A percentile compares a stretch with the other conserved stretches of the same genome.
Evolutionary conservation across 768 basidiomycete species (phyloP).

Genomic region (Trametes cingulata): DNA sequence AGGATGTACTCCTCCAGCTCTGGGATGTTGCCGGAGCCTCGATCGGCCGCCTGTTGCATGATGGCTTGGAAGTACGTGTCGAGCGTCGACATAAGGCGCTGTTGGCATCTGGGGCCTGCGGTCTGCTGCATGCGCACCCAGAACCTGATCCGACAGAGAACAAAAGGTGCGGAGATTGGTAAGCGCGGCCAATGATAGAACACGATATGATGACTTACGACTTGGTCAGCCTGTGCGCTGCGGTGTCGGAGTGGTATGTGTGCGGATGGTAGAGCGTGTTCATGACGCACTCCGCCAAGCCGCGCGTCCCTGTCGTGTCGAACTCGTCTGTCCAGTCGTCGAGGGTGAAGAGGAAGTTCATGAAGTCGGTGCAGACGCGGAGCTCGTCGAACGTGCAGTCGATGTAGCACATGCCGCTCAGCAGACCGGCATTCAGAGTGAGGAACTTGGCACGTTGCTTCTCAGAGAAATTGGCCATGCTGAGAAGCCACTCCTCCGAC

Average conservation of each 20-base stretch:
- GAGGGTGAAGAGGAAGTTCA: conserved; percentile 49
- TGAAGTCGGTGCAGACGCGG: conserved; percentile 66
- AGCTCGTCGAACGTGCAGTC: conserved; percentile 56
- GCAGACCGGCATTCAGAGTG: conserved; percentile 64
- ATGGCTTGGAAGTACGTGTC: conserved; percentile 35
- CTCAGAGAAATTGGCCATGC: conserved; percentile 32
- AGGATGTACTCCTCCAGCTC: conserved; percentile 54
- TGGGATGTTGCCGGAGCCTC: conserved; percentile 27
- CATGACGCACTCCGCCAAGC: conserved; percentile 31
- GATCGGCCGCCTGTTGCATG: conserved; percentile 34
- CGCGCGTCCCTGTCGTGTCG: conserved; percentile 23
- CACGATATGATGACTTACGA: conserved; percentile 17
- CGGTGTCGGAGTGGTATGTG: conserved; percentile 29
- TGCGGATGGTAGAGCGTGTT: conserved; percentile 32
- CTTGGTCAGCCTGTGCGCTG: conserved; percentile 23
- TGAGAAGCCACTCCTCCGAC: conserved; percentile 40
- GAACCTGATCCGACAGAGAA: conserved; percentile 24
- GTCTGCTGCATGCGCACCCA: conserved; percentile 40
- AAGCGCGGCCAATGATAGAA: neutral
- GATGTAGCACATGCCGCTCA: conserved; percentile 66
- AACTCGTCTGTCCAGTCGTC: conserved; percentile 46
- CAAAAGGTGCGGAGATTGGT: conserved; percentile 5
- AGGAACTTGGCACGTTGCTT: conserved; percentile 41
- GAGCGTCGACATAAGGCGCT: conserved; percentile 35
- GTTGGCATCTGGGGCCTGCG: conserved; percentile 40